Conservation (phyloP, 768 basidiomycete genomes). For the Boletales sp. region DNA sequence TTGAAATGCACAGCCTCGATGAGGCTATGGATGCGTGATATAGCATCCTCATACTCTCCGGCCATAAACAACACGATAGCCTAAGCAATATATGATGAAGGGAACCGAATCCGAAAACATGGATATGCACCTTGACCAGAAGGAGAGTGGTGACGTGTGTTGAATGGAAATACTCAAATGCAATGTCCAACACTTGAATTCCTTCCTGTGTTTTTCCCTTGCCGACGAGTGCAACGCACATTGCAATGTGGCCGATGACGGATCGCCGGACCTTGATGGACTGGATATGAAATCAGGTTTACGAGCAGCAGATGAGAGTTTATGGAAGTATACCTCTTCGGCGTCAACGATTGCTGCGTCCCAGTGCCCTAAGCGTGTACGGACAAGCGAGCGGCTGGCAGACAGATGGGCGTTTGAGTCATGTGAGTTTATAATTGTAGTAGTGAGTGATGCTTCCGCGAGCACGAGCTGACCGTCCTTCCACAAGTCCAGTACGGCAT, state of each 20-base stretch:
- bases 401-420: no score
- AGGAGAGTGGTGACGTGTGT: background rate
- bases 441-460: no score
- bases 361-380: constrained; percentile 4
- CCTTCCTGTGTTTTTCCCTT: background rate
- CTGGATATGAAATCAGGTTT: background rate
- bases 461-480: background rate
- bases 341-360: constrained; percentile 2
- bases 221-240: background rate
- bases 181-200: constrained; percentile 1
- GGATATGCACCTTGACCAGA: constrained; percentile 2
- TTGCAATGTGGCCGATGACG: constrained; percentile 3
- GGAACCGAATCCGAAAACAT: background rate
- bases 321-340: background rate
- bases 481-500: background rate
- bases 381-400: constrained; percentile 3
- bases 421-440: no score
- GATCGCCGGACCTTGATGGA: constrained; percentile 1
- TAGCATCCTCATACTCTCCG: background rate
- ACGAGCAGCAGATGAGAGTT: background rate
- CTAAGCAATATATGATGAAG: background rate
- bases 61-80: background rate
- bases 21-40: constrained; percentile 2
- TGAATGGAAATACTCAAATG: background rate
- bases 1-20: background rate